Evolutionary conservation across 768 basidiomycete species (phyloP).

Genomic region (Collybia mongolica): DNA sequence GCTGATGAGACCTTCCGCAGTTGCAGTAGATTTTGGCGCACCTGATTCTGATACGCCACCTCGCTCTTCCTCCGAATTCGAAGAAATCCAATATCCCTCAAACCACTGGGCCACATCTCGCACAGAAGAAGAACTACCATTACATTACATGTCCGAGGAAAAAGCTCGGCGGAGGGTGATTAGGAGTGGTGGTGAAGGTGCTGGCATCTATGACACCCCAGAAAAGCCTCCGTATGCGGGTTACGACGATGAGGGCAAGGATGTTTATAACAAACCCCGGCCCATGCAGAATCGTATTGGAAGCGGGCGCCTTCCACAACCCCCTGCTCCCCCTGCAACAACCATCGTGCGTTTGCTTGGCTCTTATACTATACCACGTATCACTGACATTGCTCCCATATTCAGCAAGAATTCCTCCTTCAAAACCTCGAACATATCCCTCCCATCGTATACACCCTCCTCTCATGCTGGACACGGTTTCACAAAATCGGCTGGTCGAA

Average conservation of each 20-base stretch:
- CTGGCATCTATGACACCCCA: slow-evolving; percentile 13
- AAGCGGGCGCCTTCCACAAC: slow-evolving; percentile 62
- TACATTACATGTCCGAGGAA: slow-evolving; percentile 60
- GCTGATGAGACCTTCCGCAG: slow-evolving; percentile 63
- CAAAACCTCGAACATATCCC: slow-evolving; percentile 81
- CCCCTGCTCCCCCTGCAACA: slow-evolving; percentile 63
- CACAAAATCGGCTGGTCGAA: slow-evolving; percentile 87
- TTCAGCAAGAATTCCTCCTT: slow-evolving; percentile 69
- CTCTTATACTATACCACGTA: slow-evolving; percentile 15
- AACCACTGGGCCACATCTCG: slow-evolving; percentile 30
- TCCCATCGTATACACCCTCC: slow-evolving; percentile 84
- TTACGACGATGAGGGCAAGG: slow-evolving; percentile 50
- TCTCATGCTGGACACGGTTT: slow-evolving; percentile 94
- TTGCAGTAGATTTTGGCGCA: slow-evolving; percentile 70
- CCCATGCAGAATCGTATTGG: slow-evolving; percentile 38
- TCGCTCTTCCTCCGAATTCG: slow-evolving; percentile 66
- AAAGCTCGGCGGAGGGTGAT: slow-evolving; percentile 57
- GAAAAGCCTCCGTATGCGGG: slow-evolving; percentile 28
- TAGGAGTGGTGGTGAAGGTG: slow-evolving; percentile 20
- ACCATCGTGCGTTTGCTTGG: slow-evolving; percentile 45
- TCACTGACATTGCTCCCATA: slow-evolving; percentile 6
- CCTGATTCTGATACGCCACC: slow-evolving; percentile 46
- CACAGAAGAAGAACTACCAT: slow-evolving; percentile 45
- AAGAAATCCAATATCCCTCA: slow-evolving; percentile 63
- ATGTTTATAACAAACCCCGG: slow-evolving; percentile 48